Evolutionary conservation across 75 land plant genomes (phyloP).

Genomic region (Isoetes taiwanensis): DNA sequence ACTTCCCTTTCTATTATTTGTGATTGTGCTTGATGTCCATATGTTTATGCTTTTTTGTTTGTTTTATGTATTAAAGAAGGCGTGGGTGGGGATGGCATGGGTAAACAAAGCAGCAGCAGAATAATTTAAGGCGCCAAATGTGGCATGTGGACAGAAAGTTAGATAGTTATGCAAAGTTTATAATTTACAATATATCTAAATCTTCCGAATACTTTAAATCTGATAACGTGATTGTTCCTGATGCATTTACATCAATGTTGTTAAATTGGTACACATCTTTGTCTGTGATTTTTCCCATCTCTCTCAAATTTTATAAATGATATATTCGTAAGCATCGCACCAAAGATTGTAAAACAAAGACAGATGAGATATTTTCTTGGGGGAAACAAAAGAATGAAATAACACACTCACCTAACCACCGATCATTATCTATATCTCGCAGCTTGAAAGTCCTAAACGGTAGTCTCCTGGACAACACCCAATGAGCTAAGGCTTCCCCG

Average conservation of each 20-base stretch:
- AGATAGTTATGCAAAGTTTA: too few species aligned
- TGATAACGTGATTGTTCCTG: constrained; percentile 37
- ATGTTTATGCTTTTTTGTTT: too few species aligned
- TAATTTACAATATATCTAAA: too few species aligned
- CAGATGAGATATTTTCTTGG: not conserved
- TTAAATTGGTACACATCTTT: constrained; percentile 68
- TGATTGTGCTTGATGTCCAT: too few species aligned
- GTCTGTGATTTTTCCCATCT: constrained; percentile 80
- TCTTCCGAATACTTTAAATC: too few species aligned
- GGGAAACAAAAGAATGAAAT: too few species aligned
- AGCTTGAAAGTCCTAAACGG: constrained; percentile 54
- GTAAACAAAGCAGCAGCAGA: too few species aligned
- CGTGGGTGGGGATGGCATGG: too few species aligned
- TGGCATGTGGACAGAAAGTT: too few species aligned
- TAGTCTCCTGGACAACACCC: constrained; percentile 59
- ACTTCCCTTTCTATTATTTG: too few species aligned
- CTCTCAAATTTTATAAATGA: constrained; percentile 79
- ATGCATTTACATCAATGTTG: constrained; percentile 54
- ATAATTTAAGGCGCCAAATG: too few species aligned
- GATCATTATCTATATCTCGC: constrained; percentile 83
- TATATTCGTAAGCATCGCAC: constrained; percentile 61
- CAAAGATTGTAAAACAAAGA: not conserved
- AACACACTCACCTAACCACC: constrained; percentile 45
- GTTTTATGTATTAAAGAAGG: too few species aligned
- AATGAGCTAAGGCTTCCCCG: constrained; percentile 36